phyloP scores from a whole-genome alignment of 208 protist genomes.

The Polymyxa betae region DNA sequence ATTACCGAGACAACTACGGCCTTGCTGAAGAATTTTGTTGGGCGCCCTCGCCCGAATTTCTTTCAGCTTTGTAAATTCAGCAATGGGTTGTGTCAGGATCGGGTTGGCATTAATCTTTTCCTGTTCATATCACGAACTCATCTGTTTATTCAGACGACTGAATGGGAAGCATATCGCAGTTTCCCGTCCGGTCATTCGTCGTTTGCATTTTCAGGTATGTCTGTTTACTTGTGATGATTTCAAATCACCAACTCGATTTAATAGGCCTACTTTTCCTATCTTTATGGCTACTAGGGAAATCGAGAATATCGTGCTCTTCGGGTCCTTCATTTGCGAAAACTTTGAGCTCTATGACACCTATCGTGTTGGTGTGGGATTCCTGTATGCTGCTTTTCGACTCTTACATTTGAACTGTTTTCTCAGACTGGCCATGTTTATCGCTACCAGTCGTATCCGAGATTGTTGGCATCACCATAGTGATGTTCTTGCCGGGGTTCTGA shows the following conservation, averaged over 20 bases:
- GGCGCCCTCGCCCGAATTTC: constrained; percentile 35
- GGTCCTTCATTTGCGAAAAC: background rate
- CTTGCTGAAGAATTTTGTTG: background rate
- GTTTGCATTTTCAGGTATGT: background rate
- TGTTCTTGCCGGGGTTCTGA: constrained; percentile 16
- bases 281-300: constrained; percentile 48
- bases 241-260: background rate
- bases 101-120: background rate
- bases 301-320: background rate
- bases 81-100: background rate
- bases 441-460: background rate
- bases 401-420: background rate
- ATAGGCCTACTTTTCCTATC: constrained; percentile 24
- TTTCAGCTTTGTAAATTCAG: constrained; percentile 2
- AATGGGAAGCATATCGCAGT: background rate
- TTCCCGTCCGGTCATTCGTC: constrained; percentile 40
- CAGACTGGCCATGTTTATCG: constrained; percentile 10
- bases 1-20: background rate
- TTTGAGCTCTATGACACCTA: background rate
- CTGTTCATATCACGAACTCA: too few species aligned
- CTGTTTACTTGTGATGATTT: background rate
- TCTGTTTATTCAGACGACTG: too few species aligned
- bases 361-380: background rate
- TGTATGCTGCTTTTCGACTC: background rate
- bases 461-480: constrained; percentile 31